These are phyloP conservation scores for Phialophora expanda DNA, from an alignment of 2,329 filamentous ascomycete species.

Conservation along the genomic window DNA sequence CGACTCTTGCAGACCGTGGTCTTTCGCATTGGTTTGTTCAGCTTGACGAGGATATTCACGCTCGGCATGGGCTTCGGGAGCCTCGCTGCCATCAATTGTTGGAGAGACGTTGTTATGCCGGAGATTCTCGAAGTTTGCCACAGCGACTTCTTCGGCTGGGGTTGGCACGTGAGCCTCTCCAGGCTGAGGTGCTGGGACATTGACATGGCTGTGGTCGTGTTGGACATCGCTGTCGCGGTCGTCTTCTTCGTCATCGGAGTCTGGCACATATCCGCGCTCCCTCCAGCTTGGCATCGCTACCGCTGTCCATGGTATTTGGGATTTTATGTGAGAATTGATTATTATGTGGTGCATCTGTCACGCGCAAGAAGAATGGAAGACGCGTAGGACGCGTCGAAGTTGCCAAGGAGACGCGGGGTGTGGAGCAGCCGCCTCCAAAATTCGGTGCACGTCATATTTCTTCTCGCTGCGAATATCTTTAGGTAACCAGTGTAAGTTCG, in stretches of 20 bases:
- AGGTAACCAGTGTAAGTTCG: no score
- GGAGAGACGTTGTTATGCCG: not conserved
- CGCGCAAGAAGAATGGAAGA: slow-evolving; percentile 9
- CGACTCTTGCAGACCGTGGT: not conserved
- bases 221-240: slow-evolving; percentile 51
- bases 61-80: not conserved
- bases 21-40: not conserved
- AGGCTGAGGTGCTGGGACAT: not conserved
- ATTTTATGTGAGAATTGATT: not conserved
- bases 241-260: slow-evolving; percentile 57
- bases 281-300: slow-evolving; percentile 49
- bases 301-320: slow-evolving; percentile 33
- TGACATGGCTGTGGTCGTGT: slow-evolving; percentile 31
- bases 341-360: slow-evolving; percentile 12
- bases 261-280: slow-evolving; percentile 58
- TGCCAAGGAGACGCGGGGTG: not conserved
- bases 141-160: slow-evolving; percentile 1
- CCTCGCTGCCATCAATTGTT: not conserved
- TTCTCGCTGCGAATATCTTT: not conserved
- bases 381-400: slow-evolving; percentile 19
- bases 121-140: not conserved
- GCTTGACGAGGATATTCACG: not conserved
- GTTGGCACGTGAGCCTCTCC: not conserved
- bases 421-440: not conserved
- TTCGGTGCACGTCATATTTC: not conserved